phyloP scores from a whole-genome alignment of 768 basidiomycete species.

The Suillus plorans region DNA sequence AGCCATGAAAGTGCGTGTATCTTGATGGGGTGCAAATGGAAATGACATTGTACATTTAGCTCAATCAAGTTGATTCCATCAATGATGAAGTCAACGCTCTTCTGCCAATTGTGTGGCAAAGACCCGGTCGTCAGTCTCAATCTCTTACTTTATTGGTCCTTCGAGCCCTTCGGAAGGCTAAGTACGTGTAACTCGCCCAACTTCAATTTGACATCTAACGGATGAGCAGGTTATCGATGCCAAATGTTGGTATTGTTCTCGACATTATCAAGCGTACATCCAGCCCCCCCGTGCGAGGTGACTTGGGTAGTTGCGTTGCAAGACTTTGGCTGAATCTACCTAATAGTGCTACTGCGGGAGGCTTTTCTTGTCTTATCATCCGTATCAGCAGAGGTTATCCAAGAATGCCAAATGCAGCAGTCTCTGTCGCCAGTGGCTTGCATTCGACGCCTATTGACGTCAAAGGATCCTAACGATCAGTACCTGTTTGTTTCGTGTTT shows the following conservation, averaged over 20 bases:
- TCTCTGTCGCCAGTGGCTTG: constrained; percentile 35
- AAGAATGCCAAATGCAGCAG: constrained; percentile 11
- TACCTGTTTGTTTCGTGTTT: constrained; percentile 70
- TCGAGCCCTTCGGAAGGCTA: constrained; percentile 22
- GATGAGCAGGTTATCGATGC: neutral
- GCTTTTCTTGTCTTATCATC: constrained; percentile 33
- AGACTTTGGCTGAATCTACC: constrained; percentile 16
- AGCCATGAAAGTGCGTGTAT: constrained; percentile 24
- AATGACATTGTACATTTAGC: neutral
- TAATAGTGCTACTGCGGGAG: constrained; percentile 31
- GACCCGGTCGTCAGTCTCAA: neutral
- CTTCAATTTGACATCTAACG: neutral
- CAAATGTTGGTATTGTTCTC: constrained; percentile 18
- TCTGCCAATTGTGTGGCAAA: constrained; percentile 3
- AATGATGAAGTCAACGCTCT: constrained; percentile 3
- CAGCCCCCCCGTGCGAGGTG: constrained; percentile 26
- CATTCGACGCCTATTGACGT: constrained; percentile 60
- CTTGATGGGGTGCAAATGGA: neutral
- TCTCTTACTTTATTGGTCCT: constrained; percentile 14
- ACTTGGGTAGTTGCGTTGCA: neutral
- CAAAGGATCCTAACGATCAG: constrained; percentile 56
- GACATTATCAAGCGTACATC: constrained; percentile 27
- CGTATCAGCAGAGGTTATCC: constrained; percentile 21
- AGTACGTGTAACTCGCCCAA: neutral
- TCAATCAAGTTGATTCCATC: neutral